Conservation (phyloP, 306 rosid species). For the Trifolium repens region DNA sequence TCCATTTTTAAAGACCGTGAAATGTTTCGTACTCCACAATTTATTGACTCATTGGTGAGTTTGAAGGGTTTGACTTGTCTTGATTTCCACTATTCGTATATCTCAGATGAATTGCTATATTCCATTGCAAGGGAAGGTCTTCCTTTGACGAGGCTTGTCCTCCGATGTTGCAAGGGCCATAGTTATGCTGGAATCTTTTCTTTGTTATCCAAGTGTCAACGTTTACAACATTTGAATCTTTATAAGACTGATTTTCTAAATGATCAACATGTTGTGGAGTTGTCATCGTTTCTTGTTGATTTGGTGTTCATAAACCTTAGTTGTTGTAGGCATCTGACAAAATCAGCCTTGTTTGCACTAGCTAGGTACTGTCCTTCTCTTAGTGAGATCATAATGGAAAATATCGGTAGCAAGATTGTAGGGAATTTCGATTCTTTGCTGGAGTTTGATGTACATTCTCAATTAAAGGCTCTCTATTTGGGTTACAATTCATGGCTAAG, state of each 20-base stretch:
- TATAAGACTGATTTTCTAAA: too few relatives aligned
- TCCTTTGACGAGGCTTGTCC: neutral
- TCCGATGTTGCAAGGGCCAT: neutral
- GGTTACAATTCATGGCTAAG: too few relatives aligned
- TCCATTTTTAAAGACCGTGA: too few relatives aligned
- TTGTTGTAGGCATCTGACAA: neutral
- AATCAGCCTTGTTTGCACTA: neutral
- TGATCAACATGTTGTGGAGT: neutral
- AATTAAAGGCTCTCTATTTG: too few relatives aligned
- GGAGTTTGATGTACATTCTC: too few relatives aligned
- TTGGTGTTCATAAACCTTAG: neutral
- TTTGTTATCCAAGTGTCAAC: neutral
- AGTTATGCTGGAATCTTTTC: neutral
- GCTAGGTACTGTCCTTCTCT: too few relatives aligned
- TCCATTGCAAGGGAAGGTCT: neutral
- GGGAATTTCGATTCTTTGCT: too few relatives aligned
- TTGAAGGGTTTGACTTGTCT: neutral
- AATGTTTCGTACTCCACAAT: neutral
- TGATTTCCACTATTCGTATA: too few relatives aligned
- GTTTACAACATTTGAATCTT: neutral
- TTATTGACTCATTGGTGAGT: neutral
- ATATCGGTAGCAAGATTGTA: rapidly evolving
- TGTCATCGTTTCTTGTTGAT: too few relatives aligned
- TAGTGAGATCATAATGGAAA: neutral
- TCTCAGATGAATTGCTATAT: neutral